Percentiles rank a stretch among this genome's conserved stretches.
These are phyloP conservation scores for Parastagonospora avenae DNA, from an alignment of 2,329 filamentous ascomycete species.

Conservation along the genomic window DNA sequence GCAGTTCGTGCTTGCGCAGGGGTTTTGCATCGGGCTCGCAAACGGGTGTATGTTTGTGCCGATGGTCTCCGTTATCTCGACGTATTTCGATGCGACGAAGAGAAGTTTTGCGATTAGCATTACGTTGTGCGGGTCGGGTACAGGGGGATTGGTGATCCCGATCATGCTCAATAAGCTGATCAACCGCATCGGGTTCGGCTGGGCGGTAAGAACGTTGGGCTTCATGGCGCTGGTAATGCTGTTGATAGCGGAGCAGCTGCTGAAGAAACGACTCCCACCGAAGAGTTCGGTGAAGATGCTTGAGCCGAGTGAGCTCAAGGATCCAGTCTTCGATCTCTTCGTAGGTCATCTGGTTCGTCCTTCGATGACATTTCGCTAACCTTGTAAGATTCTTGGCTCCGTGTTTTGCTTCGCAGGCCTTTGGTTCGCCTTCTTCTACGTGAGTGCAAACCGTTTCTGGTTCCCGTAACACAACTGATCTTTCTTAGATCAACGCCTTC, in stretches of 20 bases:
- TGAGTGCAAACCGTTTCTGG: constrained; percentile 2
- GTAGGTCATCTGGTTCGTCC: constrained; percentile 18
- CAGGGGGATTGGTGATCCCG: constrained; percentile 53
- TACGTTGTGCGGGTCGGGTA: constrained; percentile 49
- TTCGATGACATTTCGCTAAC: constrained; percentile 39
- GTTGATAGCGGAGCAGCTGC: constrained; percentile 29
- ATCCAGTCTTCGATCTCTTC: constrained; percentile 22
- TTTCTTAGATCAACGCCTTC: constrained; percentile 32
- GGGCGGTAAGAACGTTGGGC: constrained; percentile 57
- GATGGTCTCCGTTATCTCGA: constrained; percentile 59
- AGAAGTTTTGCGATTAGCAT: constrained; percentile 53
- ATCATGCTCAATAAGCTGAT: constrained; percentile 60
- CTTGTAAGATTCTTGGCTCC: constrained; percentile 31
- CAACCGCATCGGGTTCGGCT: constrained; percentile 63
- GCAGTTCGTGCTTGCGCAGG: constrained; percentile 40
- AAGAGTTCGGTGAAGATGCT: constrained; percentile 19
- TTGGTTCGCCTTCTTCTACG: constrained; percentile 51
- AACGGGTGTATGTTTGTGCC: constrained; percentile 58
- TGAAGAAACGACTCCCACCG: constrained; percentile 23
- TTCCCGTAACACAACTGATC: neutral
- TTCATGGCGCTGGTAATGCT: constrained; percentile 59
- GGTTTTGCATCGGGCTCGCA: constrained; percentile 42
- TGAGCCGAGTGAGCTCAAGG: constrained; percentile 21
- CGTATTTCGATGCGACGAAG: constrained; percentile 36
- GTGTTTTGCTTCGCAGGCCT: constrained; percentile 36